A percentile compares a stretch with the other conserved stretches of the same genome.
Evolutionary conservation across 345 rosid species (phyloP).

Genomic region (Salix udensis): DNA sequence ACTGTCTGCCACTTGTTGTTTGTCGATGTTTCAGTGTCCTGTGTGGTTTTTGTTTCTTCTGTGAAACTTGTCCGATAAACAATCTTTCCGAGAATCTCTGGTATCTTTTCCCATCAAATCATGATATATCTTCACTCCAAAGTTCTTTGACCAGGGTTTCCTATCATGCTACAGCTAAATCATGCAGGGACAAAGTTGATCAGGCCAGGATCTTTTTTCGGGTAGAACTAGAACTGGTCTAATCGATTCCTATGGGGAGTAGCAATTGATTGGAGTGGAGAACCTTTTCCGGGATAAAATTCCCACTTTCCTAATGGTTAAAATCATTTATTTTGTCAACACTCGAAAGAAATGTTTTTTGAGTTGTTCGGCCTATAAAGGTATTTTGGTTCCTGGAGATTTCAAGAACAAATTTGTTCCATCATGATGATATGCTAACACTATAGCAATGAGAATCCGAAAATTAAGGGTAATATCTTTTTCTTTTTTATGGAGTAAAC

Average conservation of each 20-base stretch:
- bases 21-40: slow-evolving; percentile 5
- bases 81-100: neutral
- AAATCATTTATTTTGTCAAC: neutral
- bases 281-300: neutral
- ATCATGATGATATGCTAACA: neutral
- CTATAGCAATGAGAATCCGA: neutral
- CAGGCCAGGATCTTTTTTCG: neutral
- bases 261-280: slow-evolving; percentile 2
- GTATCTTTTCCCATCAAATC: slow-evolving; percentile 13
- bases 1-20: slow-evolving; percentile 4
- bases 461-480: neutral
- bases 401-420: neutral
- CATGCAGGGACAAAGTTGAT: neutral
- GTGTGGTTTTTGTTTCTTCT: neutral
- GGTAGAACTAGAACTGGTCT: slow-evolving; percentile 3
- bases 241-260: neutral
- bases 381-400: neutral
- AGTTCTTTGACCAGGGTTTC: slow-evolving; percentile 20
- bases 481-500: too few relatives aligned
- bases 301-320: slow-evolving; percentile 5
- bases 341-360: neutral
- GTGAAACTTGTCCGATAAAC: neutral
- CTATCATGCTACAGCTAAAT: slow-evolving; percentile 9
- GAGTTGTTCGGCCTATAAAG: neutral
- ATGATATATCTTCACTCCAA: neutral